These are phyloP conservation scores for Thermomucor indicae-seudaticae DNA, from an alignment of 371 early-diverging fungal species.

Conservation along the genomic window DNA sequence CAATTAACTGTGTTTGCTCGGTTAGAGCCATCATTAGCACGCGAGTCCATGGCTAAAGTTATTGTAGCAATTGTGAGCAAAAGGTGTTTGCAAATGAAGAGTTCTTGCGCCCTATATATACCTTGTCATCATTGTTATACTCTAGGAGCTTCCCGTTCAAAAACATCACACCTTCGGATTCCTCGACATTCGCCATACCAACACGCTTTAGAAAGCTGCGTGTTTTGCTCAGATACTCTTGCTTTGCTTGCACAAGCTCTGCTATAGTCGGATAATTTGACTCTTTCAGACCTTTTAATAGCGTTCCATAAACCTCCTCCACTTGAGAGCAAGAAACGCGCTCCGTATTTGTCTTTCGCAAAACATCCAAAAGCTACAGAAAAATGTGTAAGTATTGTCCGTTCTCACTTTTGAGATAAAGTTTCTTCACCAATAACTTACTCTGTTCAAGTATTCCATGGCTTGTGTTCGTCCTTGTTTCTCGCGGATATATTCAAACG, in stretches of 20 bases:
- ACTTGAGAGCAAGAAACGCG: too few species aligned
- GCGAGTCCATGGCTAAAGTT: slow-evolving; percentile 27
- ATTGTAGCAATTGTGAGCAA: neutral
- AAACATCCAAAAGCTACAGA: too few species aligned
- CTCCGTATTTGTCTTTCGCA: too few species aligned
- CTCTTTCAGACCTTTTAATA: too few species aligned
- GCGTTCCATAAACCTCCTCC: too few species aligned
- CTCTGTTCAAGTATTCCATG: too few species aligned
- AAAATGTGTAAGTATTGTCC: too few species aligned
- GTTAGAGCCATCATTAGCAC: slow-evolving; percentile 24
- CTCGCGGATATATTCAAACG: too few species aligned
- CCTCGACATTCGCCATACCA: slow-evolving; percentile 28
- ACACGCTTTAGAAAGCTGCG: slow-evolving; percentile 28
- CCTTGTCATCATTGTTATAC: slow-evolving; percentile 47
- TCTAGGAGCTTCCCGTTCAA: slow-evolving; percentile 76
- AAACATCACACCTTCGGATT: slow-evolving; percentile 58
- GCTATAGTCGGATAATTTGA: too few species aligned
- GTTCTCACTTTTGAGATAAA: too few species aligned
- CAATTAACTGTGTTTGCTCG: slow-evolving; percentile 31
- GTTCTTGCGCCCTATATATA: neutral
- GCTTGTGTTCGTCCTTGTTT: too few species aligned
- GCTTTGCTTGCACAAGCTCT: neutral
- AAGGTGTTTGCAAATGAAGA: neutral
- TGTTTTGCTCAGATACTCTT: slow-evolving; percentile 15
- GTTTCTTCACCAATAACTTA: too few species aligned